Conservation (phyloP, 495 filamentous ascomycete species). For the Lasiosphaeria miniovina region DNA sequence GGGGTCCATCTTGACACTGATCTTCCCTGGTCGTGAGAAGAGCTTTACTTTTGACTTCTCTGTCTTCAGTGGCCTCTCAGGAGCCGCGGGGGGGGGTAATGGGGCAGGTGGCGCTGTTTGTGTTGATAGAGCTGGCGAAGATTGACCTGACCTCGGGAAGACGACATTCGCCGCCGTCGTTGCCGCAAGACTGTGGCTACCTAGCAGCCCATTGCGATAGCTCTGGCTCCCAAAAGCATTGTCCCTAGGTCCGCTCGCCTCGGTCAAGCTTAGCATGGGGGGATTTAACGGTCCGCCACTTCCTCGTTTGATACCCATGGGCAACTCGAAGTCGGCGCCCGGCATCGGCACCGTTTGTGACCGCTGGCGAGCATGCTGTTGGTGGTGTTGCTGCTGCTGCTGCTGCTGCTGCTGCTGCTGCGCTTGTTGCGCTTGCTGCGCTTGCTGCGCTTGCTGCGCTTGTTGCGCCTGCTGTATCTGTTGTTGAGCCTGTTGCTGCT, state of each 20-base stretch:
- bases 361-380: constrained; percentile 61
- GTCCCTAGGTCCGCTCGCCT: constrained; percentile 54
- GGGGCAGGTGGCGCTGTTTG: constrained; percentile 23
- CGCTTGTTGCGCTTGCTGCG: constrained; percentile 40
- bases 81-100: constrained; percentile 29
- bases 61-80: constrained; percentile 58
- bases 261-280: constrained; percentile 53
- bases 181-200: constrained; percentile 66
- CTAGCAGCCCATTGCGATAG: constrained; percentile 65
- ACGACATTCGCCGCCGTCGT: constrained; percentile 81
- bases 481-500: constrained; percentile 44
- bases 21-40: constrained; percentile 84
- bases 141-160: constrained; percentile 64
- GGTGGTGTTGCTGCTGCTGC: constrained; percentile 35
- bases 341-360: constrained; percentile 63
- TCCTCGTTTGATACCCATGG: constrained; percentile 36
- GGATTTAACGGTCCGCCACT: constrained; percentile 53
- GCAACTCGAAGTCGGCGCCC: constrained; percentile 30
- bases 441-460: constrained; percentile 38
- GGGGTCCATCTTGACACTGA: constrained; percentile 62
- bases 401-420: too few species aligned
- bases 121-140: constrained; percentile 47
- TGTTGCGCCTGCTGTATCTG: constrained; percentile 38
- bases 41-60: constrained; percentile 90
- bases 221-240: constrained; percentile 49